Conservation (phyloP, 352 stramenopile species). For the Pythium phragmiticola region DNA sequence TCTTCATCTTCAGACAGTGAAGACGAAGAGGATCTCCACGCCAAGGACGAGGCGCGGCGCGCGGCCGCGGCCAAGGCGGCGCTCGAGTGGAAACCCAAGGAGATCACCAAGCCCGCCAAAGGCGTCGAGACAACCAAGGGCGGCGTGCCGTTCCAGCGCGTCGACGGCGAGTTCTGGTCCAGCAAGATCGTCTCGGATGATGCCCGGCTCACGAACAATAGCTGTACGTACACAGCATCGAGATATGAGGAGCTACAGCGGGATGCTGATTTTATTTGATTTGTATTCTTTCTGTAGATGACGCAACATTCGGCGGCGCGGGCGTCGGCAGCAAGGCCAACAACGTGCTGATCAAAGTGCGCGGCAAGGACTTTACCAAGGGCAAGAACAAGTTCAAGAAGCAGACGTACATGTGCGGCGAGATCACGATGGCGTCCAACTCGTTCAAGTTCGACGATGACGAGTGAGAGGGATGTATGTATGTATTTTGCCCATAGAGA, state of each 20-base stretch:
- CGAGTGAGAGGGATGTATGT: conserved; percentile 16
- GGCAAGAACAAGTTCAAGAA: conserved; percentile 99
- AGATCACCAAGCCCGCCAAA: conserved; percentile 62
- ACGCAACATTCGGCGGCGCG: conserved; percentile 93
- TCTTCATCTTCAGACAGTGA: conserved; percentile 48
- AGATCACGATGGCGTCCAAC: conserved; percentile 93
- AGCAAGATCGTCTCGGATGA: conserved; percentile 89
- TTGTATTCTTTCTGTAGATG: conserved; percentile 48
- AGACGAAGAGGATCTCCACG: conserved; percentile 54
- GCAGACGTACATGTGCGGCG: conserved; percentile 93
- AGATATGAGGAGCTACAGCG: background rate
- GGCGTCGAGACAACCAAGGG: conserved; percentile 77
- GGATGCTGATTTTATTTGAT: background rate
- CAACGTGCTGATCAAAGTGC: conserved; percentile 96
- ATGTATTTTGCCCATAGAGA: conserved; percentile 24
- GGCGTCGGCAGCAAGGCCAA: conserved; percentile 98
- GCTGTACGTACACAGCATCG: conserved; percentile 53
- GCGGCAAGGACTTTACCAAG: conserved; percentile 99
- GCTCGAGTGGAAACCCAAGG: conserved; percentile 91
- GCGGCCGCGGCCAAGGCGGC: conserved; percentile 84
- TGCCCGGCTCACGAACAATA: conserved; percentile 94
- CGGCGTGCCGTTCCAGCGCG: conserved; percentile 96
- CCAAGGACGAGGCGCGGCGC: conserved; percentile 76
- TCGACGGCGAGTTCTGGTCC: conserved; percentile 96
- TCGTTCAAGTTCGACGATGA: conserved; percentile 91